phyloP scores from a whole-genome alignment of 345 rosid species.

The Populus nigra region DNA sequence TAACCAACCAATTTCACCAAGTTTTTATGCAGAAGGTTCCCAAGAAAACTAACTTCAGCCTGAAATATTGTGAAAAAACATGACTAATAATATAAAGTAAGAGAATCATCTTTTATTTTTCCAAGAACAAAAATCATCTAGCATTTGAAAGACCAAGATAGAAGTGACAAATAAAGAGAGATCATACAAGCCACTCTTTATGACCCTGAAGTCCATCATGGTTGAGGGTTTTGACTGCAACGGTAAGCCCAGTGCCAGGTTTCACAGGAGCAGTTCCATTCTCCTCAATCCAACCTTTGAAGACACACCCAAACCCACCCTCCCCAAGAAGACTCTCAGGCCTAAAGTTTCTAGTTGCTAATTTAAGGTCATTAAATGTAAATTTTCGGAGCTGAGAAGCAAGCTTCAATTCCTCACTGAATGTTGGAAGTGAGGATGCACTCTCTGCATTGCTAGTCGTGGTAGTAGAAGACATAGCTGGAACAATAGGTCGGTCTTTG shows the following conservation, averaged over 20 bases:
- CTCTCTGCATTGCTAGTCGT: constrained; percentile 25
- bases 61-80: constrained; percentile 1
- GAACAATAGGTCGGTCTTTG: constrained; percentile 18
- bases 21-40: constrained; percentile 30
- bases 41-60: constrained; percentile 34
- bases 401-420: constrained; percentile 31
- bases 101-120: not conserved
- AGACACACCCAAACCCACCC: constrained; percentile 36
- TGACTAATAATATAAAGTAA: not conserved
- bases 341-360: constrained; percentile 31
- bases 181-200: constrained; percentile 30
- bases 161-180: not conserved
- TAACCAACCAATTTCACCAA: constrained; percentile 34
- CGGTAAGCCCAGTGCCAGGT: constrained; percentile 31
- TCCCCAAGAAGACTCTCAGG: constrained; percentile 34
- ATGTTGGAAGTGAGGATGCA: constrained; percentile 23
- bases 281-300: constrained; percentile 32
- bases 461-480: constrained; percentile 19
- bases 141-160: not conserved
- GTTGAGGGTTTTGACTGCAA: constrained; percentile 32
- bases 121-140: not conserved
- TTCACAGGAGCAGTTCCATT: constrained; percentile 35
- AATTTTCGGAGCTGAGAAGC: constrained; percentile 28
- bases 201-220: constrained; percentile 36
- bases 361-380: constrained; percentile 23